These are phyloP conservation scores for Bauhinia variegata DNA, from an alignment of 306 rosid genomes.

Conservation along the genomic window DNA sequence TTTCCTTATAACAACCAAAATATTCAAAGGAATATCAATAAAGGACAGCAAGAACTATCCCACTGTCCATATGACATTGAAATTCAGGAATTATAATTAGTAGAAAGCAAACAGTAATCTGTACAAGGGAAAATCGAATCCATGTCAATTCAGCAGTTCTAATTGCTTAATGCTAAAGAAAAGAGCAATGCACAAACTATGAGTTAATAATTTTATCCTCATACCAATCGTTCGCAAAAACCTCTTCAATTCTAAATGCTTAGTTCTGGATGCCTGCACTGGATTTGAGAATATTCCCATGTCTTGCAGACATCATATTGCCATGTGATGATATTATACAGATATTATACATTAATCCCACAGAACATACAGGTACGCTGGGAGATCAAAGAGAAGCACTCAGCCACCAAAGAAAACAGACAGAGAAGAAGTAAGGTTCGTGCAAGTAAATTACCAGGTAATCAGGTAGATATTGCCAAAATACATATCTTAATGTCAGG, in stretches of 20 bases:
- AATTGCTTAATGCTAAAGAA: background rate
- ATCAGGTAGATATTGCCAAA: background rate
- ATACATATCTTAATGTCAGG: background rate
- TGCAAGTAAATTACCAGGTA: background rate
- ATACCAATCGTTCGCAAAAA: background rate
- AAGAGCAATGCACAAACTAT: background rate
- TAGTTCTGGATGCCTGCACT: background rate
- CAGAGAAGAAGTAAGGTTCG: background rate
- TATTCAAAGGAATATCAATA: no score
- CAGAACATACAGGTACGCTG: background rate
- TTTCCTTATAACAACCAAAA: no score
- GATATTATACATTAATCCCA: background rate
- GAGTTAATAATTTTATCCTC: background rate
- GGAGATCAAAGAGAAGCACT: background rate
- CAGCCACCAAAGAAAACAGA: background rate
- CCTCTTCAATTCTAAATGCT: background rate
- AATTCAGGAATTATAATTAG: background rate
- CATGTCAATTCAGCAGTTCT: background rate
- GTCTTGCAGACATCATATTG: background rate
- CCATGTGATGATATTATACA: background rate
- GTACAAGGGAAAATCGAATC: background rate
- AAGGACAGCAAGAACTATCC: no score
- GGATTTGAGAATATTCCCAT: background rate
- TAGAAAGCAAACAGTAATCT: background rate
- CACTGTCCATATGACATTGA: background rate